phyloP scores from a whole-genome alignment of 352 stramenopile genomes.

The Phytopythium cucurbitacearum region DNA sequence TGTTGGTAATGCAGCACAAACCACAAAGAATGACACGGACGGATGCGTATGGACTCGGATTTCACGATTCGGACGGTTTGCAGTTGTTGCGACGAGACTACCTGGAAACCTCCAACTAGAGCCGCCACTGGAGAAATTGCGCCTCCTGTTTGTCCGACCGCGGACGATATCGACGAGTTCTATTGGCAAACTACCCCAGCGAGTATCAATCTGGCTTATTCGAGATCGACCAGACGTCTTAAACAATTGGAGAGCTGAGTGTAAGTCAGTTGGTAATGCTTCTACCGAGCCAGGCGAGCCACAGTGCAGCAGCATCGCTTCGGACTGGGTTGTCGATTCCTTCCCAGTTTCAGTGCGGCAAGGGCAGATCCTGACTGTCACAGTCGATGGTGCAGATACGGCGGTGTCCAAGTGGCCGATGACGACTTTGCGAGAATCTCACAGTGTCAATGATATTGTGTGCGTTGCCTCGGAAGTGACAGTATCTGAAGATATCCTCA shows the following conservation, averaged over 20 bases:
- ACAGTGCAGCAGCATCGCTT: too few relatives aligned
- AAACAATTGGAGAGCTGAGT: background rate
- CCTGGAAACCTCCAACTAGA: conserved; percentile 9
- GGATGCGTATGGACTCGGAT: background rate
- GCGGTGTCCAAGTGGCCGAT: background rate
- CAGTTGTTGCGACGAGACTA: conserved; percentile 7
- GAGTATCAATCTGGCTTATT: conserved; percentile 12
- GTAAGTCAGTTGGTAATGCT: background rate
- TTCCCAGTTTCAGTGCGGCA: background rate
- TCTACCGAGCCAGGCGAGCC: too few relatives aligned
- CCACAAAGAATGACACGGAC: background rate
- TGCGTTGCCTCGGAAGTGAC: too few relatives aligned
- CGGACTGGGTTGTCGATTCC: background rate
- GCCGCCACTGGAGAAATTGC: conserved; percentile 11
- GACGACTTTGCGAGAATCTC: background rate
- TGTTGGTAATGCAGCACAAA: background rate
- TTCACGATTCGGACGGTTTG: conserved; percentile 4
- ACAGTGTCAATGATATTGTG: background rate
- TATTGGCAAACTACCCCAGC: background rate
- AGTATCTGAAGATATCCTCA: too few relatives aligned
- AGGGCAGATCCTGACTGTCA: background rate
- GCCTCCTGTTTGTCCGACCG: conserved; percentile 7
- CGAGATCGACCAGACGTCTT: conserved; percentile 9
- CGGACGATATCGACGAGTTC: conserved; percentile 2
- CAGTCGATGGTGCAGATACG: background rate